Percentiles rank a stretch among this genome's conserved stretches.
phyloP scores from a whole-genome alignment of 2,329 filamentous ascomycete genomes.

The Didymella arachidicola region DNA sequence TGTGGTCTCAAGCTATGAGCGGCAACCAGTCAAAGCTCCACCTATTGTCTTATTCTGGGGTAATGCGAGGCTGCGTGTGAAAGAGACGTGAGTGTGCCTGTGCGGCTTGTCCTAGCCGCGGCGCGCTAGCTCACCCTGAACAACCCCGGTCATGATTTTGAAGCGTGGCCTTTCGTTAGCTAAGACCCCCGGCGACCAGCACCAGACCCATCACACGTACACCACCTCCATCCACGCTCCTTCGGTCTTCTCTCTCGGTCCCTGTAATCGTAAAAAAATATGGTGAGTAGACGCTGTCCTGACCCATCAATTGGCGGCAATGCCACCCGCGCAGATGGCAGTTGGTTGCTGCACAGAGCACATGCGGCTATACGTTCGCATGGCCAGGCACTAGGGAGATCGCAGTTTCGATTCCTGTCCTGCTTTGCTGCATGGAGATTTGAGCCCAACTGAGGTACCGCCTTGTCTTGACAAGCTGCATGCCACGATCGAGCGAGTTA shows the following conservation, averaged over 20 bases:
- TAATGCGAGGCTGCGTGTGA: slow-evolving; percentile 15
- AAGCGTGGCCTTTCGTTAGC: slow-evolving; percentile 25
- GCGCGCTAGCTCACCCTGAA: slow-evolving; percentile 14
- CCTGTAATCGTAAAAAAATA: slow-evolving; percentile 1
- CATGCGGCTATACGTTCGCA: slow-evolving; percentile 6
- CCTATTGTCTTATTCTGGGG: slow-evolving; percentile 11
- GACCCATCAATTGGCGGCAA: slow-evolving; percentile 8
- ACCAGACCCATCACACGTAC: slow-evolving; percentile 14
- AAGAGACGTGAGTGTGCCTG: slow-evolving; percentile 16
- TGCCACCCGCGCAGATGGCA: slow-evolving; percentile 11
- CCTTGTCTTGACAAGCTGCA: neutral
- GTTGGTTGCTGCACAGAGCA: slow-evolving; percentile 8
- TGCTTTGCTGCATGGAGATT: neutral
- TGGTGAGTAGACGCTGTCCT: slow-evolving; percentile 14
- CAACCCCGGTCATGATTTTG: slow-evolving; percentile 13
- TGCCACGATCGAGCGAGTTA: neutral
- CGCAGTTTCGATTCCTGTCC: neutral
- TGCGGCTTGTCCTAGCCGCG: slow-evolving; percentile 11
- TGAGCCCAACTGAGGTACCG: neutral
- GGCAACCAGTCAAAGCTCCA: slow-evolving; percentile 9
- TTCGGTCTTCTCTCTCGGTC: slow-evolving; percentile 18
- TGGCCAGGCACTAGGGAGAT: neutral
- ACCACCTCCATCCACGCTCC: slow-evolving; percentile 12
- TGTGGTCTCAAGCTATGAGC: neutral
- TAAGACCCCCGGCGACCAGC: slow-evolving; percentile 16